Percentiles rank a stretch among this genome's conserved stretches.
Conservation (phyloP, 345 rosid species). For the Moricandia arvensis region DNA sequence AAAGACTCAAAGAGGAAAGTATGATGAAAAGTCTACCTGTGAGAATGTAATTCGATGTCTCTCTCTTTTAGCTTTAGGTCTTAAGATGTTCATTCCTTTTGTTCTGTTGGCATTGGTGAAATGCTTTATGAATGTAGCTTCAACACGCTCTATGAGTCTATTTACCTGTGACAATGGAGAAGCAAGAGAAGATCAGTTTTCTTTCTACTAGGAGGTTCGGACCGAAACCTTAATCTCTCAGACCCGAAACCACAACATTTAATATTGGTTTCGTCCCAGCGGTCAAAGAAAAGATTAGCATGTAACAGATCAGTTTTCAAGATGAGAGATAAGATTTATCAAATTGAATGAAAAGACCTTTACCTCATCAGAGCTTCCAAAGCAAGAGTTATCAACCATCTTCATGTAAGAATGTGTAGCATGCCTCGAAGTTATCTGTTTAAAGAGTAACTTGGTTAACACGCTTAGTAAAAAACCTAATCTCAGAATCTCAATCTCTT, state of each 20-base stretch:
- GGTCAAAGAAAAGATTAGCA: too few species aligned
- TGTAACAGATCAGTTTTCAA: too few species aligned
- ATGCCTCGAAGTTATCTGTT: constrained; percentile 58
- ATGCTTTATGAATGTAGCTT: constrained; percentile 65
- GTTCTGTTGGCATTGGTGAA: constrained; percentile 57
- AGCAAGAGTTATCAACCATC: constrained; percentile 60
- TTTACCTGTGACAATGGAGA: too few species aligned
- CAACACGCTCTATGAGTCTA: constrained; percentile 60
- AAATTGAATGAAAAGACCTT: not conserved
- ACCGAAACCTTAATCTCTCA: too few species aligned
- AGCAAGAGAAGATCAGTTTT: not conserved
- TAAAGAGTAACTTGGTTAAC: constrained; percentile 13
- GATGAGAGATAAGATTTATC: too few species aligned
- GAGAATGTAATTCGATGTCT: constrained; percentile 60
- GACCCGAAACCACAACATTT: too few species aligned
- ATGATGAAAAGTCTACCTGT: constrained; percentile 36
- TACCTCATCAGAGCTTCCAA: constrained; percentile 53
- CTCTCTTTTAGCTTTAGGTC: constrained; percentile 57
- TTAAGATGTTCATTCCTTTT: constrained; percentile 59
- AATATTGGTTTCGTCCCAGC: too few species aligned
- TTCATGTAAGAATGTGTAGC: constrained; percentile 61
- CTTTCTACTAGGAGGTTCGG: too few species aligned
- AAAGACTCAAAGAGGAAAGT: not conserved
- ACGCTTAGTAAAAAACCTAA: constrained; percentile 11
- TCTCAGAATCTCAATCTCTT: not conserved